Percentiles rank a stretch among this genome's conserved stretches.
Evolutionary conservation across 2,329 filamentous ascomycete species (phyloP).

Genomic region (Ophiocordyceps camponoti-rufipedis): DNA sequence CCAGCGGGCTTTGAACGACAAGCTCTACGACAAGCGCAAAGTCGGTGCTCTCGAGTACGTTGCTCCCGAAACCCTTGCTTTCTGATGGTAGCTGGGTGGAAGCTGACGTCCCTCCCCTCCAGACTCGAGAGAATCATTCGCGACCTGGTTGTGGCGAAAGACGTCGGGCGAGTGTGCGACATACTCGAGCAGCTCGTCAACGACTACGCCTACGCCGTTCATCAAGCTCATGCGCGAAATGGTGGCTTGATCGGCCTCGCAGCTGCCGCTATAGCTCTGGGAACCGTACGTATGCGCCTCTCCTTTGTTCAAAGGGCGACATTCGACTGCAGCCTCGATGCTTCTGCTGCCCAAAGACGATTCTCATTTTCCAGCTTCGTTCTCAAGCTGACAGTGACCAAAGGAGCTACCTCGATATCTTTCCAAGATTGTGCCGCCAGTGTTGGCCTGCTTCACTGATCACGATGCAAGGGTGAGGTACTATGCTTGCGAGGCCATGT

Average conservation of each 20-base stretch:
- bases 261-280: constrained; percentile 87
- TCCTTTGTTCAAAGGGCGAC: neutral
- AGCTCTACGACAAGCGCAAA: constrained; percentile 97
- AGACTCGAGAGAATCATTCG: constrained; percentile 85
- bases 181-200: constrained; percentile 94
- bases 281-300: constrained; percentile 45
- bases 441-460: constrained; percentile 92
- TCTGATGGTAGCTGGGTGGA: neutral
- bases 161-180: constrained; percentile 63
- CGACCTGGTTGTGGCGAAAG: constrained; percentile 57
- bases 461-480: constrained; percentile 95
- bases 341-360: too few species aligned
- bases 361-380: too few species aligned
- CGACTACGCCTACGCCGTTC: constrained; percentile 92
- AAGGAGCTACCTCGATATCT: constrained; percentile 85
- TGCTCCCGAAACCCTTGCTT: neutral
- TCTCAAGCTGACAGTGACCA: constrained; percentile 1
- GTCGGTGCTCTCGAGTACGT: constrained; percentile 86
- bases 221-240: constrained; percentile 91
- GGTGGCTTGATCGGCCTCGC: constrained; percentile 90
- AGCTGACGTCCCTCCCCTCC: constrained; percentile 5
- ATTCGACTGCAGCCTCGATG: too few species aligned
- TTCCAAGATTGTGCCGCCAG: constrained; percentile 84
- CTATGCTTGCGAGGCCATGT: constrained; percentile 99
- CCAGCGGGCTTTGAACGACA: constrained; percentile 85